A percentile compares a stretch with the other conserved stretches of the same genome.
Conservation (phyloP, 768 basidiomycete genomes). For the Cyclocybe cylindracea region DNA sequence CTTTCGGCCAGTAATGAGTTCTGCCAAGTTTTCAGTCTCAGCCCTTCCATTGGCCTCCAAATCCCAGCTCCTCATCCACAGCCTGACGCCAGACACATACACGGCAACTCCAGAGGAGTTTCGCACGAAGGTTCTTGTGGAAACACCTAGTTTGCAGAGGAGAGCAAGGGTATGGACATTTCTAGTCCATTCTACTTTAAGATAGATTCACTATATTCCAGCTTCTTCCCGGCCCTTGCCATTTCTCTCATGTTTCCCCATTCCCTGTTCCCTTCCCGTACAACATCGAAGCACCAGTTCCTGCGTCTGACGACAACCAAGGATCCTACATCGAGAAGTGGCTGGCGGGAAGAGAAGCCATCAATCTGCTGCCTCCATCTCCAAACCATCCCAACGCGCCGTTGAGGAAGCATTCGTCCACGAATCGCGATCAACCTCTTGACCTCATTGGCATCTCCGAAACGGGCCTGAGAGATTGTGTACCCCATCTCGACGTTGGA, state of each 20-base stretch:
- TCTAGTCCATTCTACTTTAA: neutral
- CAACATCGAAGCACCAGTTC: constrained; percentile 59
- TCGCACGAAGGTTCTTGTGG: constrained; percentile 46
- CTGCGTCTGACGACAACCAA: constrained; percentile 44
- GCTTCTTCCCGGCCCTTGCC: constrained; percentile 54
- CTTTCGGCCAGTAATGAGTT: constrained; percentile 13
- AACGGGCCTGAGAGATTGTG: constrained; percentile 66
- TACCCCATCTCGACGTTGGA: constrained; percentile 86
- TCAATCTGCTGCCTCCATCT: constrained; percentile 26
- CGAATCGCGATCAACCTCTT: constrained; percentile 51
- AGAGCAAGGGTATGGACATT: constrained; percentile 50
- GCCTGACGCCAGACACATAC: constrained; percentile 58
- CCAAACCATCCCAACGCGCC: constrained; percentile 25
- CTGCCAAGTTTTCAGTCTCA: constrained; percentile 43
- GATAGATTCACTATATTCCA: constrained; percentile 9
- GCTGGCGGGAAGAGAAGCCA: constrained; percentile 67
- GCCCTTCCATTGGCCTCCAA: constrained; percentile 48
- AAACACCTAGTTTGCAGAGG: constrained; percentile 66
- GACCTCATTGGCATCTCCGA: constrained; percentile 75
- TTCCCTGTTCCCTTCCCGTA: constrained; percentile 85
- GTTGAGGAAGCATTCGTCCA: constrained; percentile 51
- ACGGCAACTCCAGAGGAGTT: constrained; percentile 56
- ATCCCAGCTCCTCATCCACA: constrained; percentile 42
- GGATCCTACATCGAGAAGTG: constrained; percentile 73
- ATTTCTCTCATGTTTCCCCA: constrained; percentile 84